Evolutionary conservation across 2,329 filamentous ascomycete genomes (phyloP).

Genomic region (Ciborinia camelliae): DNA sequence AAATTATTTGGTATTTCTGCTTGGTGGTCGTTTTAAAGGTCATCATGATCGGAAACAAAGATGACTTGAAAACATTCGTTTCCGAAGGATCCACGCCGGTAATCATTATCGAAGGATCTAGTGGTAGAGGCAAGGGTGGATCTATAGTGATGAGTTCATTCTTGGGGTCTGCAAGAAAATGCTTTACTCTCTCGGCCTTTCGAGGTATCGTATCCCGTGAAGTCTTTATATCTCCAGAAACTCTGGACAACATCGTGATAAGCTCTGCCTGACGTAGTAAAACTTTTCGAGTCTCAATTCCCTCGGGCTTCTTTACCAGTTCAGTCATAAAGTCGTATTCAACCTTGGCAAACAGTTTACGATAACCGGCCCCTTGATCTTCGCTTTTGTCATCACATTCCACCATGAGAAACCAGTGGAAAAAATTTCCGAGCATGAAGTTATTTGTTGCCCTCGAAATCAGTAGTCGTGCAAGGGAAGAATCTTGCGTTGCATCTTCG

Average conservation of each 20-base stretch:
- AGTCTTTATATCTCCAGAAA: conserved; percentile 83
- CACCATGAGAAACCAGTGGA: conserved; percentile 98
- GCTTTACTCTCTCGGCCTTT: conserved; percentile 82
- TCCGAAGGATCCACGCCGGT: conserved; percentile 80
- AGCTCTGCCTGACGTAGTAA: conserved; percentile 86
- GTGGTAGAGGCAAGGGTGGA: conserved; percentile 78
- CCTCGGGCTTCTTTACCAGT: conserved; percentile 67
- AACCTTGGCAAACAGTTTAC: conserved; percentile 85
- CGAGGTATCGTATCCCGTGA: conserved; percentile 68
- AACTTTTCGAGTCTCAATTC: conserved; percentile 69
- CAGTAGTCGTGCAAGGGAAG: conserved; percentile 83
- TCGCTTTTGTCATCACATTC: conserved; percentile 77
- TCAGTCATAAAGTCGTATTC: conserved; percentile 96
- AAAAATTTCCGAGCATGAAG: conserved; percentile 87
- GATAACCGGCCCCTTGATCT: conserved; percentile 70
- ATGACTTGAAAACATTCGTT: conserved; percentile 92
- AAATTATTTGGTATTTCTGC: conserved; percentile 83
- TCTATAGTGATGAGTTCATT: conserved; percentile 84
- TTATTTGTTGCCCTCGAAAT: conserved; percentile 85
- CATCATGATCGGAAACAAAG: conserved; percentile 83
- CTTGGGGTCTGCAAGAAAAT: conserved; percentile 79
- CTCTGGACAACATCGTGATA: conserved; percentile 79
- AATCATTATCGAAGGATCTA: conserved; percentile 80
- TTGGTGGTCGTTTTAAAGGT: conserved; percentile 80
- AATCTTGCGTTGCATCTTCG: conserved; percentile 65